Evolutionary conservation across 1,284 basidiomycete species (phyloP).

Genomic region (Cutaneotrichosporon sp.): DNA sequence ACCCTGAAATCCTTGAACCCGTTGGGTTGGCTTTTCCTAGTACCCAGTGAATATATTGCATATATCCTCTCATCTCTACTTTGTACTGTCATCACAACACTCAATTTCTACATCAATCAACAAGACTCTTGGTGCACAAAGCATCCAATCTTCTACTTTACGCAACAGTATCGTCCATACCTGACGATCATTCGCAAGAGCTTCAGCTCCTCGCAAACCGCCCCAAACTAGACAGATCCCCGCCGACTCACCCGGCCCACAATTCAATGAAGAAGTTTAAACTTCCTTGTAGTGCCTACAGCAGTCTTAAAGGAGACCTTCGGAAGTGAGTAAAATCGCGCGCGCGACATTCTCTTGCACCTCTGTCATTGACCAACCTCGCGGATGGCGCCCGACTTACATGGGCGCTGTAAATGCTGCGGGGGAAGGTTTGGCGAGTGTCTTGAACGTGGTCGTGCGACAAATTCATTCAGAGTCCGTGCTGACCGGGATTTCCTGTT

Average conservation of each 20-base stretch:
- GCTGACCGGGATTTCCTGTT: conserved; percentile 5
- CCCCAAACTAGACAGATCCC: background rate
- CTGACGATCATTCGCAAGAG: background rate
- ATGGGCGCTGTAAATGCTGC: no score
- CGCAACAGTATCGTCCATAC: background rate
- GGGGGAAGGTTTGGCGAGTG: background rate
- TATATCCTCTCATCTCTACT: no score
- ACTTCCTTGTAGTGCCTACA: conserved; percentile 49
- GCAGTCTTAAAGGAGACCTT: conserved; percentile 34
- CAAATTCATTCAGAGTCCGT: background rate
- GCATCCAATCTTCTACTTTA: background rate
- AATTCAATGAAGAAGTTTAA: conserved; percentile 45
- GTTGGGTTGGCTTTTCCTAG: no score
- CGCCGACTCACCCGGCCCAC: conserved; percentile 10
- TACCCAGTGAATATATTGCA: no score
- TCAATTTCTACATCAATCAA: background rate
- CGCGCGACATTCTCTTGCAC: background rate
- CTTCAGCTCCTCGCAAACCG: background rate
- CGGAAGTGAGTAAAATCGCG: conserved; percentile 35
- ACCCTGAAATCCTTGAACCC: no score
- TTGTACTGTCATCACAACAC: background rate
- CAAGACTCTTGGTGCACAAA: background rate
- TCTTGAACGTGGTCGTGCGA: background rate
- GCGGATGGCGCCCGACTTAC: background rate
- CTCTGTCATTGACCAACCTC: background rate